Percentiles rank a stretch among this genome's conserved stretches.
Evolutionary conservation across 2,329 filamentous ascomycete genomes (phyloP).

Genomic region (Colletotrichum salicis): DNA sequence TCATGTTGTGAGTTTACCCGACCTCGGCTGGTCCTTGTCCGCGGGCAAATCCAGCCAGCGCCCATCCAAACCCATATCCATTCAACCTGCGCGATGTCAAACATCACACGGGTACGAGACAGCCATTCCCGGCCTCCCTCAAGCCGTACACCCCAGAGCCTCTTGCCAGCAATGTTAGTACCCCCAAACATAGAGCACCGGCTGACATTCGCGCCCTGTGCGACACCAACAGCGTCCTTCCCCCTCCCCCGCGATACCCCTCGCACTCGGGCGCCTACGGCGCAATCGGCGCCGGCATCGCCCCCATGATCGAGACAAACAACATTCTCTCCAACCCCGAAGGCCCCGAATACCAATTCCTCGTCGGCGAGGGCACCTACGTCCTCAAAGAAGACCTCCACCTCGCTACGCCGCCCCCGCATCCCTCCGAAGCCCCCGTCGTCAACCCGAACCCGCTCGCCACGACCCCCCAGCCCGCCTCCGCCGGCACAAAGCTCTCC

Average conservation of each 20-base stretch:
- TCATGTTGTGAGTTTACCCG: slow-evolving; percentile 33
- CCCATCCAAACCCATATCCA: not conserved
- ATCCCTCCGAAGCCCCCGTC: slow-evolving; percentile 90
- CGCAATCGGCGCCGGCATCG: slow-evolving; percentile 72
- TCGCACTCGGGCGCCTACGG: slow-evolving; percentile 78
- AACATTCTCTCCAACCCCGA: slow-evolving; percentile 85
- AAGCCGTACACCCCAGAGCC: not conserved
- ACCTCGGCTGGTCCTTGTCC: not conserved
- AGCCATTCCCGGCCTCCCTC: not conserved
- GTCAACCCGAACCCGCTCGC: slow-evolving; percentile 91
- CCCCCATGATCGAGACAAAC: slow-evolving; percentile 90
- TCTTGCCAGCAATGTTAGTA: not conserved
- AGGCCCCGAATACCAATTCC: slow-evolving; percentile 86
- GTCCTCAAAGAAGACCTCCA: slow-evolving; percentile 89
- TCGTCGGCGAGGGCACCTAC: slow-evolving; percentile 97
- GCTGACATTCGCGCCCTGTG: slow-evolving; percentile 16
- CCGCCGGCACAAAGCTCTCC: slow-evolving; percentile 84
- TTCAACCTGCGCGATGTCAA: not conserved
- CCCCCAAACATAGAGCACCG: not conserved
- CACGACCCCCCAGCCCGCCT: slow-evolving; percentile 85
- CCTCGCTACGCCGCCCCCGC: slow-evolving; percentile 92
- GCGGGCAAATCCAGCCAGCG: not conserved
- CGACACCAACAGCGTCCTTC: slow-evolving; percentile 73
- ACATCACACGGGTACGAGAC: not conserved
- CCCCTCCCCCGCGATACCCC: slow-evolving; percentile 87